Percentiles rank a stretch among this genome's conserved stretches.
phyloP scores from a whole-genome alignment of 164 flowering plant genomes.

The Aristolochia fimbriata region DNA sequence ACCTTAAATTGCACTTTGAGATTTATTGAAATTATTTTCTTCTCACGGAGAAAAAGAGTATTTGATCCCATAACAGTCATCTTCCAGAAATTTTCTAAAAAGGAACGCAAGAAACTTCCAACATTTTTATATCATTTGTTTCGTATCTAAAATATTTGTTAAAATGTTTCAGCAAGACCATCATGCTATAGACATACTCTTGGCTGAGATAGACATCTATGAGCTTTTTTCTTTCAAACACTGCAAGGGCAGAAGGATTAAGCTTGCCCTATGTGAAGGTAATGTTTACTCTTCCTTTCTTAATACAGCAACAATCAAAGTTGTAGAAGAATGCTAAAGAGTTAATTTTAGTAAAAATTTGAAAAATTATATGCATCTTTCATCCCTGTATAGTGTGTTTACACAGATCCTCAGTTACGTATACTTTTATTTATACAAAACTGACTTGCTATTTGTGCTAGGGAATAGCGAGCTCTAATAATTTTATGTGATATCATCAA shows the following conservation, averaged over 20 bases:
- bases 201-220: conserved; percentile 95
- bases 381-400: too few relatives aligned
- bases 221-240: conserved; percentile 96
- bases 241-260: conserved; percentile 81
- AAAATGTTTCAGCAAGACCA: conserved; percentile 70
- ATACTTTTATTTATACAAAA: too few relatives aligned
- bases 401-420: too few relatives aligned
- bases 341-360: neutral
- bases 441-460: neutral
- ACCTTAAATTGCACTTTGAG: too few relatives aligned
- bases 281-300: conserved; percentile 1
- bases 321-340: neutral
- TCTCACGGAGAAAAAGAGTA: too few relatives aligned
- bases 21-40: too few relatives aligned
- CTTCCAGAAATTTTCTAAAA: too few relatives aligned
- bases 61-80: too few relatives aligned
- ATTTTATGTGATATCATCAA: neutral
- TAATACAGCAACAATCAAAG: neutral
- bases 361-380: too few relatives aligned
- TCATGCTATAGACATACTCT: conserved; percentile 87
- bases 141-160: neutral
- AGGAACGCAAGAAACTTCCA: too few relatives aligned
- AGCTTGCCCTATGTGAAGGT: conserved; percentile 98
- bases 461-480: neutral
- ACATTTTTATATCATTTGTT: too few relatives aligned